phyloP scores from a whole-genome alignment of 1,284 basidiomycete genomes.

The Rhodotorula glutinis region DNA sequence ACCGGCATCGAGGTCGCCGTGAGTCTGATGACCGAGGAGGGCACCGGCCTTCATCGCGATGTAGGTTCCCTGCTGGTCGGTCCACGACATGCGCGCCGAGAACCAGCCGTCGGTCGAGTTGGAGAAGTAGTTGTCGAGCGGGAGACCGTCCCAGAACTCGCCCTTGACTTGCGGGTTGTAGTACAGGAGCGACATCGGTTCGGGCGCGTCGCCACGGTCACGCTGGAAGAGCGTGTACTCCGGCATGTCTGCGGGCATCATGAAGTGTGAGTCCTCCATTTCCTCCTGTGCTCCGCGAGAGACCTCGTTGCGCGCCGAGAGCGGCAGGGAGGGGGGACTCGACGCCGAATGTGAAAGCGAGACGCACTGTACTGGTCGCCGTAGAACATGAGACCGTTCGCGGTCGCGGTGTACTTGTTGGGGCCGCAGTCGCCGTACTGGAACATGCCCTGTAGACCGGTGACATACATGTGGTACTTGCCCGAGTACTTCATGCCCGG shows the following conservation, averaged over 20 bases:
- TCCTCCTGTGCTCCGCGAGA: no score
- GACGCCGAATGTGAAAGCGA: no score
- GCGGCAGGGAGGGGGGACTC: background rate
- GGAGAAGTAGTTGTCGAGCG: conserved; percentile 79
- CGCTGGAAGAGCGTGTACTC: conserved; percentile 84
- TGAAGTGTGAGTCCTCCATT: no score
- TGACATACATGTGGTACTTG: conserved; percentile 84
- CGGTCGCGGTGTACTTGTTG: conserved; percentile 85
- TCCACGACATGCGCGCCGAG: conserved; percentile 81
- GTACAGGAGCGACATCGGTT: conserved; percentile 96
- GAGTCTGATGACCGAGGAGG: conserved; percentile 55
- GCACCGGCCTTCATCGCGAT: conserved; percentile 84
- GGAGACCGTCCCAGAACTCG: conserved; percentile 83
- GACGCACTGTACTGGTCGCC: conserved; percentile 54
- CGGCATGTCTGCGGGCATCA: conserved; percentile 52
- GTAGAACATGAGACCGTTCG: conserved; percentile 69
- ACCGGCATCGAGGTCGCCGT: conserved; percentile 44
- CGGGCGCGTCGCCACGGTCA: conserved; percentile 78
- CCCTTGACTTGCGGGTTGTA: conserved; percentile 79
- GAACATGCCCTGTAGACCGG: conserved; percentile 82
- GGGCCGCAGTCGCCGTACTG: conserved; percentile 91
- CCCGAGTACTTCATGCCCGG: conserved; percentile 70
- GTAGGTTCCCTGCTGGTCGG: conserved; percentile 72
- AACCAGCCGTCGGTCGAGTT: conserved; percentile 73
- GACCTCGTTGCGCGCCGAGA: conserved; percentile 23